Conservation (phyloP, 257 asterid genomes). For the Euphrasia confusa region DNA sequence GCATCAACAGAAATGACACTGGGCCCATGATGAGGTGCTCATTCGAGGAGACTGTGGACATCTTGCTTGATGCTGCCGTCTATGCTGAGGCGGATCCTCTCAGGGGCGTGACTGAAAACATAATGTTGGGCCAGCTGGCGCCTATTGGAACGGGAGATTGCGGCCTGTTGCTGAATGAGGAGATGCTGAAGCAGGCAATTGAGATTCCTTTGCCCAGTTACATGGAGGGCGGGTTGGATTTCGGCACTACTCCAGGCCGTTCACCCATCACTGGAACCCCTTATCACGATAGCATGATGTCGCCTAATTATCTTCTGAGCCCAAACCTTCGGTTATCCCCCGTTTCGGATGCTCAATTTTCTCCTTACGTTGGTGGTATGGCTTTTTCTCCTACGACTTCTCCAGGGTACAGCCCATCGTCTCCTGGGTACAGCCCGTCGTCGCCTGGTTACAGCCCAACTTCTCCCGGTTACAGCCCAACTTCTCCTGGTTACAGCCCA, state of each 20-base stretch:
- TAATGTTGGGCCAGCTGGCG: conserved; percentile 98
- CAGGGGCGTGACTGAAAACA: conserved; percentile 96
- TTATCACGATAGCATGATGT: conserved; percentile 91
- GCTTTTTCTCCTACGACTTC: conserved; percentile 87
- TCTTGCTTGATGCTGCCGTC: conserved; percentile 97
- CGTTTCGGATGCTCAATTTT: conserved; percentile 73
- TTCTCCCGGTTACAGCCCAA: conserved; percentile 82
- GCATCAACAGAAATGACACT: conserved; percentile 91
- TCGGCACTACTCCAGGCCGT: conserved; percentile 93
- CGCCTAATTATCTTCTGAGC: conserved; percentile 71
- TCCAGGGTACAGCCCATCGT: conserved; percentile 33
- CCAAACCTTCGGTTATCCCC: conserved; percentile 82
- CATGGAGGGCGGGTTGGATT: conserved; percentile 86
- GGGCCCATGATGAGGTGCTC: conserved; percentile 99
- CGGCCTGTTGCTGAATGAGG: conserved; percentile 71
- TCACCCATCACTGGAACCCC: conserved; percentile 89
- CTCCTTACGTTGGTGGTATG: conserved; percentile 81
- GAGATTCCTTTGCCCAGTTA: conserved; percentile 91
- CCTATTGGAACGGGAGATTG: conserved; percentile 99
- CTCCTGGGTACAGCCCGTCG: conserved; percentile 47
- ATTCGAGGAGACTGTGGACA: conserved; percentile 96
- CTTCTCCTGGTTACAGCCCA: conserved; percentile 85
- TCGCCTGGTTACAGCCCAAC: conserved; percentile 82
- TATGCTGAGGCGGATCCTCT: conserved; percentile 82
- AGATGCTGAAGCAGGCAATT: conserved; percentile 88